Evolutionary conservation across 495 filamentous ascomycete genomes (phyloP).

Genomic region (Hypoxylon trugodes): DNA sequence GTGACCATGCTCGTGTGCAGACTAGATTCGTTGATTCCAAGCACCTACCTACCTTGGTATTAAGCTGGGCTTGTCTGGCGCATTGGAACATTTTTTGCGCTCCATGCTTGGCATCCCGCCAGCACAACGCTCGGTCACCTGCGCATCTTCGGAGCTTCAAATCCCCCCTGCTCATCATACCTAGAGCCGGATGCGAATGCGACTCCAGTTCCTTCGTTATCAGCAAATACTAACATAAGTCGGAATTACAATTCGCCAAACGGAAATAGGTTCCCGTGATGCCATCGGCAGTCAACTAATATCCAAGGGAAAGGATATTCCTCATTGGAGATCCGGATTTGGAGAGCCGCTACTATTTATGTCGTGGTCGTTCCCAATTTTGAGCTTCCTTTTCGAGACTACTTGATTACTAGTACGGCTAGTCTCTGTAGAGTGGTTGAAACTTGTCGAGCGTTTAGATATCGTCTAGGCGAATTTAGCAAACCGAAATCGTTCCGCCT

Average conservation of each 20-base stretch:
- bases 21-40: background rate
- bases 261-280: conserved; percentile 34
- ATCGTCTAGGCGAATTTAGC: conserved; percentile 16
- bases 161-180: conserved; percentile 32
- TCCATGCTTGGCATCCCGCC: conserved; percentile 31
- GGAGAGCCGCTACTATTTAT: conserved; percentile 34
- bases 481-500: conserved; percentile 27
- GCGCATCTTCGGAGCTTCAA: conserved; percentile 32
- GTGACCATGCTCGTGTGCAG: conserved; percentile 9
- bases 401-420: conserved; percentile 38
- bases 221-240: conserved; percentile 23
- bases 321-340: conserved; percentile 27
- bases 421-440: conserved; percentile 10
- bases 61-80: conserved; percentile 15
- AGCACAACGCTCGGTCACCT: conserved; percentile 33
- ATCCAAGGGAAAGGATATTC: conserved; percentile 8
- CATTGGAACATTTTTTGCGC: no score
- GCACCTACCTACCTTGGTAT: conserved; percentile 14
- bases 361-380: conserved; percentile 17
- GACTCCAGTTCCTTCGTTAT: conserved; percentile 39
- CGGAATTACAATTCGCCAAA: conserved; percentile 29
- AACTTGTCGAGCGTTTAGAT: background rate
- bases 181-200: conserved; percentile 30
- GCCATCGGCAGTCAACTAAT: conserved; percentile 31
- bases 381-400: conserved; percentile 40